phyloP scores from a whole-genome alignment of 306 rosid species.

The Canavalia gladiata region DNA sequence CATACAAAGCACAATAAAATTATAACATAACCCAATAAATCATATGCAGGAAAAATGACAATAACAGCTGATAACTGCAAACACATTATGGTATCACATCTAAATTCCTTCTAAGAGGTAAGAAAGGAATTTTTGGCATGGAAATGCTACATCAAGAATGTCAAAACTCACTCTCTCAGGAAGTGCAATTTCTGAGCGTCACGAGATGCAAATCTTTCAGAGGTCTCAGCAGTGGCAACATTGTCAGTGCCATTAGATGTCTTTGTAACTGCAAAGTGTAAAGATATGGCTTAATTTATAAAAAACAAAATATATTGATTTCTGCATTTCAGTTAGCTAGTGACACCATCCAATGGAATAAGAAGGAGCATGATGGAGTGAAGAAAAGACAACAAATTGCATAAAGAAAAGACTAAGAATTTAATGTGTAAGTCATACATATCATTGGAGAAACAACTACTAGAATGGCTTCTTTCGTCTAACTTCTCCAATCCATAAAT shows the following conservation, averaged over 20 bases:
- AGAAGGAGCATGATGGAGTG: neutral
- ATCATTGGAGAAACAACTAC: neutral
- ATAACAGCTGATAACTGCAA: conserved; percentile 33
- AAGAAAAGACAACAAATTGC: neutral
- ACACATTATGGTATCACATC: conserved; percentile 12
- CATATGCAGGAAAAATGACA: neutral
- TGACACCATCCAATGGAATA: conserved; percentile 11
- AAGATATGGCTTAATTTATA: conserved; percentile 24
- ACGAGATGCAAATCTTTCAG: conserved; percentile 76
- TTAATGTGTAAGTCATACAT: neutral
- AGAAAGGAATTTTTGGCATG: neutral
- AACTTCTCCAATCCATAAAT: neutral
- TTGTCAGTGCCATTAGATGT: conserved; percentile 52
- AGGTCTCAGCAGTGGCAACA: conserved; percentile 55
- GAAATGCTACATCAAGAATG: neutral
- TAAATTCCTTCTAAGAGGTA: neutral
- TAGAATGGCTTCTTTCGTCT: neutral
- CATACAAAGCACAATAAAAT: conserved; percentile 42
- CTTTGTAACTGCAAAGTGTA: conserved; percentile 62
- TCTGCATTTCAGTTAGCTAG: conserved; percentile 13
- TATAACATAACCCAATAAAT: conserved; percentile 24
- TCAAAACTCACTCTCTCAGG: conserved; percentile 72
- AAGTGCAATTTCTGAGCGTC: conserved; percentile 74
- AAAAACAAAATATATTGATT: conserved; percentile 2
- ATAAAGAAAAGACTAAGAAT: neutral